These are phyloP conservation scores for Epichloe glyceriae DNA, from an alignment of 2,329 filamentous ascomycete genomes.

Conservation along the genomic window DNA sequence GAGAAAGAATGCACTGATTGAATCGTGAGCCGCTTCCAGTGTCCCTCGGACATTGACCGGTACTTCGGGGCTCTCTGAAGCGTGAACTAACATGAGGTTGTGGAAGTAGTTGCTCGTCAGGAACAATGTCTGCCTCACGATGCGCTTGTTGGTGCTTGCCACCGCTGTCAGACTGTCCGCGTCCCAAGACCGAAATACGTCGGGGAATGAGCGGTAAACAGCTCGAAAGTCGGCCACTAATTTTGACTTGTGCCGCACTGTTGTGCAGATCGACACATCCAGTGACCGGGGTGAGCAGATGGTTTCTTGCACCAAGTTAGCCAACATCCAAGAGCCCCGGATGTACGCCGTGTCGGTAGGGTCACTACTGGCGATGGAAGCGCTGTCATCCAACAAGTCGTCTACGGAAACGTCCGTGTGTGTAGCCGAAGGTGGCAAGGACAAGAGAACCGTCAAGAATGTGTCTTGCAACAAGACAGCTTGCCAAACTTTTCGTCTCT, in stretches of 20 bases:
- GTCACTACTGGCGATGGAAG: slow-evolving; percentile 42
- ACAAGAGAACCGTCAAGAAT: slow-evolving; percentile 65
- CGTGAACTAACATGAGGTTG: slow-evolving; percentile 67
- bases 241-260: slow-evolving; percentile 54
- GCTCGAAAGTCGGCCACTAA: slow-evolving; percentile 57
- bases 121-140: slow-evolving; percentile 63
- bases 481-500: slow-evolving; percentile 70
- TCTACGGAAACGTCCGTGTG: slow-evolving; percentile 71
- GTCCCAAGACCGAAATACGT: slow-evolving; percentile 57
- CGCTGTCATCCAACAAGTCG: slow-evolving; percentile 52
- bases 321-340: slow-evolving; percentile 64
- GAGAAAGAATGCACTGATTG: slow-evolving; percentile 62
- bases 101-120: slow-evolving; percentile 75
- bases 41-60: slow-evolving; percentile 55
- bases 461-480: slow-evolving; percentile 71
- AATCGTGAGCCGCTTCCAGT: slow-evolving; percentile 63
- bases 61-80: slow-evolving; percentile 52
- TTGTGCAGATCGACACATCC: slow-evolving; percentile 57
- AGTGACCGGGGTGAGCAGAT: slow-evolving; percentile 65
- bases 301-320: slow-evolving; percentile 64
- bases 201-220: slow-evolving; percentile 60
- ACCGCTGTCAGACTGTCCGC: slow-evolving; percentile 43
- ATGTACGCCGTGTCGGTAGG: slow-evolving; percentile 59
- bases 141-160: slow-evolving; percentile 47
- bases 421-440: slow-evolving; percentile 63